phyloP scores from a whole-genome alignment of 495 filamentous ascomycete species.

The Cladorrhinum samala region DNA sequence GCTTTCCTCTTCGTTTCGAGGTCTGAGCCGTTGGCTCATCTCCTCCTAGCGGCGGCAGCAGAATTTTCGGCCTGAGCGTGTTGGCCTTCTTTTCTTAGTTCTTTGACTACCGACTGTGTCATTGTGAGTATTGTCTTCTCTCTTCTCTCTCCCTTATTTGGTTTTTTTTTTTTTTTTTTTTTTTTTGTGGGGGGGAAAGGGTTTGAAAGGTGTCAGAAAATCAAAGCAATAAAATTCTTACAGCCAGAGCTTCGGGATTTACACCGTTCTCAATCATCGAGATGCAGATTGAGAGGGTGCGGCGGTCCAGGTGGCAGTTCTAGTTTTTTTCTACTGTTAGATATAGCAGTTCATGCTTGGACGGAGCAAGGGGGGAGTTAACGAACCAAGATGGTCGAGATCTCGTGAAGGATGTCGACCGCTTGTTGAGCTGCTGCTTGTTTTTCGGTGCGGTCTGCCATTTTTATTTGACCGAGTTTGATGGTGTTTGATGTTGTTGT shows the following conservation, averaged over 20 bases:
- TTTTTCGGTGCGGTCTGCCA: slow-evolving; percentile 40
- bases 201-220: slow-evolving; percentile 3
- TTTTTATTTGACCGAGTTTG: slow-evolving; percentile 36
- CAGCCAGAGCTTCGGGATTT: slow-evolving; percentile 90
- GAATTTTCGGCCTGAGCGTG: slow-evolving; percentile 9
- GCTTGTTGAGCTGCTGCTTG: slow-evolving; percentile 90
- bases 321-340: slow-evolving; percentile 29
- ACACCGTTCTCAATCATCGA: slow-evolving; percentile 96
- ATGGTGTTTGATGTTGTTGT: background rate
- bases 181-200: background rate
- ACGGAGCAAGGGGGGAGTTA: slow-evolving; percentile 1
- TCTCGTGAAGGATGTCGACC: slow-evolving; percentile 92
- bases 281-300: slow-evolving; percentile 87
- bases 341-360: too few species aligned
- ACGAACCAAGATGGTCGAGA: slow-evolving; percentile 74
- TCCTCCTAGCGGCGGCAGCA: background rate
- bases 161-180: too few species aligned
- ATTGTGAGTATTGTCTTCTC: too few species aligned
- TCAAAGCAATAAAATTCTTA: slow-evolving; percentile 39
- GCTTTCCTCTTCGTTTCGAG: too few species aligned
- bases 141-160: too few species aligned
- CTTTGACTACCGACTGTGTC: slow-evolving; percentile 9
- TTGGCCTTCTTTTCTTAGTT: slow-evolving; percentile 11
- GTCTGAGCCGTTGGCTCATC: background rate
- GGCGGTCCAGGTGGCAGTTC: slow-evolving; percentile 90